Conservation (phyloP, 1,284 basidiomycete species). For the Blastosporella zonata region DNA sequence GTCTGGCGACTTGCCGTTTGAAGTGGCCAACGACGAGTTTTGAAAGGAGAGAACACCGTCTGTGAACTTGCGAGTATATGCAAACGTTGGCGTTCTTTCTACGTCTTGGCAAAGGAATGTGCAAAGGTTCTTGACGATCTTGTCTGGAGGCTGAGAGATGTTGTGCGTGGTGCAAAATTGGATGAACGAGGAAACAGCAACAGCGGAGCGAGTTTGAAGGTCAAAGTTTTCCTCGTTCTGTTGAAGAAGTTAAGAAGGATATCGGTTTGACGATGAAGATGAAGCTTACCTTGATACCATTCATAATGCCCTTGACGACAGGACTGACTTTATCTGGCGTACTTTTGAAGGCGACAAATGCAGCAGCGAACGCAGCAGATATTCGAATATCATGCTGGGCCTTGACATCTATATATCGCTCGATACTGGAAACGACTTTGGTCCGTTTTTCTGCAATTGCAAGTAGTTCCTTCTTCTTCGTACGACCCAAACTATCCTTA, state of each 20-base stretch:
- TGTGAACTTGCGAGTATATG: conserved; percentile 52
- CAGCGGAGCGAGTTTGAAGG: conserved; percentile 88
- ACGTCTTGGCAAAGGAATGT: conserved; percentile 95
- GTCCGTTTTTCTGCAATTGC: conserved; percentile 77
- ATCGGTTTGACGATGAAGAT: background rate
- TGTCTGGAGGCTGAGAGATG: conserved; percentile 71
- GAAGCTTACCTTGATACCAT: conserved; percentile 83
- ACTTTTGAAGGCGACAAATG: conserved; percentile 82
- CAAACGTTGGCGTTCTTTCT: conserved; percentile 87
- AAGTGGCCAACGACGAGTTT: conserved; percentile 32
- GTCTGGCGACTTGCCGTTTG: conserved; percentile 42
- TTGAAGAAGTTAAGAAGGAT: conserved; percentile 13
- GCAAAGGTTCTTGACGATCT: conserved; percentile 97
- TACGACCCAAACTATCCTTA: conserved; percentile 68
- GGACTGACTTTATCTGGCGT: conserved; percentile 94
- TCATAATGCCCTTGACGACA: conserved; percentile 97
- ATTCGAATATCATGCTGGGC: conserved; percentile 86
- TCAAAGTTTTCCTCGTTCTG: conserved; percentile 90
- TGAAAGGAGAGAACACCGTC: conserved; percentile 82
- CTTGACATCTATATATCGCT: conserved; percentile 84
- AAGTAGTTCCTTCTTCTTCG: conserved; percentile 76
- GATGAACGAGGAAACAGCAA: conserved; percentile 85
- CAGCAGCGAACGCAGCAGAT: conserved; percentile 85
- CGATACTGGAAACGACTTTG: conserved; percentile 74
- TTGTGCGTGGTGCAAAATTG: conserved; percentile 77